Base-by-base conservation (phyloP, 495 filamentous ascomycete species). In the Annulohypoxylon maeteangense region DNA sequence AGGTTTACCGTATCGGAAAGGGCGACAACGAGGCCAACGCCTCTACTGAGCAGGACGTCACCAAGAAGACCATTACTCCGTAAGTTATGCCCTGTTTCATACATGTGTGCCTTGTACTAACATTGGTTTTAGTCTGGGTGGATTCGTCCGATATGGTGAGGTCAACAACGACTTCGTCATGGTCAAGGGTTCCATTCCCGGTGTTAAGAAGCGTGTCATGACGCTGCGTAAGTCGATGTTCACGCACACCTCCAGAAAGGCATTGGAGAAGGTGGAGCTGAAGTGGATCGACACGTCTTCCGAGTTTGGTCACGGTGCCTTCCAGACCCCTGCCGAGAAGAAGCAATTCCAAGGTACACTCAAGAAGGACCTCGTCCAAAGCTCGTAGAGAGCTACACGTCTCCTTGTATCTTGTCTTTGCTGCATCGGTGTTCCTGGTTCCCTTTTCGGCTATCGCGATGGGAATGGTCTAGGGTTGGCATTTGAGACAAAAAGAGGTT, bases 271-370 rank as follows among this genome's bases (percentile, higher is more conserved):
- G 91, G 91, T 98, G 79, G 94, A 98, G 69, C 91, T 99, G 85
- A 99, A 99, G 86, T 99, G 96, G 96, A 98, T 99, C 89, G 96
- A 99, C 79, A 99, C 96, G 74, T 97, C 94, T 50, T 97, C 93
- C 85, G 97, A 99, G 90, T 99, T 98, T 87, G 96, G 96, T 83
- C 96, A 99, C 87, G 96, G 96, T 90, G 95, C 92, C 81, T 99
- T 97, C 92, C 96, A 99, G 88, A 98, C 94, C 57, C 85, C 90
- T 78, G 91, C 91, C 80, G 96, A 99, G 91, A 99, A 99, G 93
- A 90, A 90, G 83, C 85, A 89, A 77, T 93, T 90, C 87, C 76
- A 97, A 84, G 96, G 96, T 85, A 96, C 93, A 50, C 91, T 99
- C 90, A 99, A 99, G 93, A 98, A 98, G 92, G 94, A 98, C 78